Base-by-base conservation (phyloP, 164 flowering plant genomes). In the Umbellularia californica region DNA sequence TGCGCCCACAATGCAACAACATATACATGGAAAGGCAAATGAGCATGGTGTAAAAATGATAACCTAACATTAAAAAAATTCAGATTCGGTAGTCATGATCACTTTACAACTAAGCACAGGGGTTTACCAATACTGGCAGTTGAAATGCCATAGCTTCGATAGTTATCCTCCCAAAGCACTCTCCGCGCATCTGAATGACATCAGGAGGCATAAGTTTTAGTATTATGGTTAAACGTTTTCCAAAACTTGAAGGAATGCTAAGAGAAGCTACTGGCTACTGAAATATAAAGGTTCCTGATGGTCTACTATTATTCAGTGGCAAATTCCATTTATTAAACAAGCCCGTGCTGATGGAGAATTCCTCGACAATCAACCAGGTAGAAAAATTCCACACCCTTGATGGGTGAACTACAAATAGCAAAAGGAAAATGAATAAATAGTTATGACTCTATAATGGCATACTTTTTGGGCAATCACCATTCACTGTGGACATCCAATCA, bases 111-210 rank as follows among this genome's bases (percentile, higher is more conserved):
- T 35, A 17, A 25, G 5, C 28, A 25, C 72, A 70, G 58, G 70
- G 47, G 24, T 72, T 77, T 85, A 93, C 99, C 92, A 96, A 72
- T 30, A 94, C 97, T 69, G 99, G 99, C 62, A 96, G 85, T 83
- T 91, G 95, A 85, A 96, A 96, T 15, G 93, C 97, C 98, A 96
- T 95, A 25, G 99, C 99, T 84, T 95, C 99, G 75, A 95, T 93
- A 28, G 99, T 93, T 83, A 95, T 95, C 85, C 99, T 90, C 66
- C 99, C 99, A 90, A 95, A 95, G 85, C 99, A 95, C 77, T 95
- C 99, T 64, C 99, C 99, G 17, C 98, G 88, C 2, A 85, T 97
- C 99, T 95, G 70, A 73, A 78, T 28, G 74, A 58, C 5, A 74
- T 74, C 1, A 60, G 14, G 65, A 67, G 3, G 69, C 20, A 13